phyloP scores from a whole-genome alignment of 192 early-diverging fungal species.

The Linnemannia schmuckeri region DNA sequence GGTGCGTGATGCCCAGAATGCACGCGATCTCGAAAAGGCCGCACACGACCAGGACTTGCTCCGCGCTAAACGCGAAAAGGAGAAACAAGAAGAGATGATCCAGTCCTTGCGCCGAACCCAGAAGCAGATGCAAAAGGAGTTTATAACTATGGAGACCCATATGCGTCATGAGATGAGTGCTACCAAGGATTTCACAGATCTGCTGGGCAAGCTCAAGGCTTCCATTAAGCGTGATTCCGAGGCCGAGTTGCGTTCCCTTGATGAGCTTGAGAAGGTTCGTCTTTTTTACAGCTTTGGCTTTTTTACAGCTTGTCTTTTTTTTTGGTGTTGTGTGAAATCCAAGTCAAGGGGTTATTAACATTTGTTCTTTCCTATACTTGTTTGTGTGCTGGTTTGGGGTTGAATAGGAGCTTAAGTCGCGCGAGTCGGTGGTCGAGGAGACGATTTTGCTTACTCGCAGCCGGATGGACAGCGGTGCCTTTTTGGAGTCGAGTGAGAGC shows the following conservation, averaged over 20 bases:
- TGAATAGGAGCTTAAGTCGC: constrained; percentile 27
- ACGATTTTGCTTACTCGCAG: constrained; percentile 13
- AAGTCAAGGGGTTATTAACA: background rate
- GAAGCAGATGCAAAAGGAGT: constrained; percentile 24
- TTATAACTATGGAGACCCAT: constrained; percentile 2
- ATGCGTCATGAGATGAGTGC: constrained; percentile 21
- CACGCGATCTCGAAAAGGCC: background rate
- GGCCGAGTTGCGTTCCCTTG: constrained; percentile 14
- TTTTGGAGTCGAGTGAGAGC: constrained; percentile 12
- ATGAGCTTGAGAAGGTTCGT: constrained; percentile 26
- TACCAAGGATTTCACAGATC: constrained; percentile 14
- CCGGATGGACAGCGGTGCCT: constrained; percentile 37
- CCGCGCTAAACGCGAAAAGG: constrained; percentile 3
- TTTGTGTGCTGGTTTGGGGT: background rate
- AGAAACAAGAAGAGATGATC: constrained; percentile 7
- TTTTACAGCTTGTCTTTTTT: background rate
- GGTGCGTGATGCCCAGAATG: constrained; percentile 8
- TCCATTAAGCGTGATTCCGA: constrained; percentile 26
- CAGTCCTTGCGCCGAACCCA: background rate
- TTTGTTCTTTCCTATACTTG: background rate
- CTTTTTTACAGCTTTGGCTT: too few relatives aligned
- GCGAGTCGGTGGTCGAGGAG: constrained; percentile 18
- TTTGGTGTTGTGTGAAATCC: background rate
- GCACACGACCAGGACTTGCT: constrained; percentile 6
- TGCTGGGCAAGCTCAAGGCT: constrained; percentile 4